Conservation (phyloP, 2,329 filamentous ascomycete genomes). For the Aspergillus pseudonomiae region DNA sequence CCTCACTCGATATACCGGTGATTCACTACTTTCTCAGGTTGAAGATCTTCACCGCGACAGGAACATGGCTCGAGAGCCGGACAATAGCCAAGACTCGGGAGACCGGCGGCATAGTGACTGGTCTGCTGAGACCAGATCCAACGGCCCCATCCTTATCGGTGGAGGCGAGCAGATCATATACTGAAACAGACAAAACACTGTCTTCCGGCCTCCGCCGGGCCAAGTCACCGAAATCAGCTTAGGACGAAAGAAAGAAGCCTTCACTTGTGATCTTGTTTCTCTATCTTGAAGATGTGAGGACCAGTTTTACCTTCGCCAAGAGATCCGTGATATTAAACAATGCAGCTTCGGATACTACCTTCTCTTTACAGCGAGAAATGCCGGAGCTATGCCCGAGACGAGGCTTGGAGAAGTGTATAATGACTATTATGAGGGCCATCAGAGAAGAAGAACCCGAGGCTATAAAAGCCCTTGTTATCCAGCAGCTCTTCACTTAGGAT, state of each 20-base stretch:
- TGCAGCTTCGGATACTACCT: conserved; percentile 4
- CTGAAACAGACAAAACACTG: background rate
- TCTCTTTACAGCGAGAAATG: background rate
- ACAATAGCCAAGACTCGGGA: background rate
- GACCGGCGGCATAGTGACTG: conserved; percentile 1
- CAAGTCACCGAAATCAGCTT: conserved; percentile 17
- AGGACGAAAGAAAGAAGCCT: background rate
- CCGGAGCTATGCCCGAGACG: background rate
- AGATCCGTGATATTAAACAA: background rate
- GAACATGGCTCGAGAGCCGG: background rate
- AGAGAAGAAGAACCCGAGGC: background rate
- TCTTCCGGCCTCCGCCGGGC: conserved; percentile 26
- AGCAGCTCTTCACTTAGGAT: background rate
- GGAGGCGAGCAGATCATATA: background rate
- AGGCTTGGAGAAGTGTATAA: background rate
- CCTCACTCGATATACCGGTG: background rate
- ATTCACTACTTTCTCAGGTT: background rate
- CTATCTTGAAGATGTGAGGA: background rate
- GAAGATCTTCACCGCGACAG: conserved; percentile 3
- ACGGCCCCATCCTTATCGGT: conserved; percentile 4
- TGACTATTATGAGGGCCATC: background rate
- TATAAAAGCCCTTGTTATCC: background rate
- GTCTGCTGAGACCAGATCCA: background rate
- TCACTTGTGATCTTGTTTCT: background rate
- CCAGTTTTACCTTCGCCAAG: conserved; percentile 1